Conservation (phyloP, 2,329 filamentous ascomycete species). For the Didymellaceae sp. region DNA sequence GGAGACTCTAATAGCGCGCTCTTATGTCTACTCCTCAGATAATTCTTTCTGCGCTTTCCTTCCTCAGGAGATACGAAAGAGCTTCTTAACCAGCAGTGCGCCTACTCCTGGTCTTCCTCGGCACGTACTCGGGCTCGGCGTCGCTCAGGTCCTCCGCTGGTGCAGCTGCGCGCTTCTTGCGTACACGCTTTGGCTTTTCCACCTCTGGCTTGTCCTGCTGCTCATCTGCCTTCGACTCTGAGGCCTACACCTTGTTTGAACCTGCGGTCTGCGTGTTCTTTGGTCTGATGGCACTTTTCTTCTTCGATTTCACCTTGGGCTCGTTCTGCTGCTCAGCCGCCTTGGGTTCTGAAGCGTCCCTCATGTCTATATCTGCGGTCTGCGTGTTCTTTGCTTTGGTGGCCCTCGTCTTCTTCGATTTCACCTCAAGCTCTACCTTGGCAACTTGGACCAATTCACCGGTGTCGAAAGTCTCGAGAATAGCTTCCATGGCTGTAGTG, state of each 20-base stretch:
- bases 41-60: too few species aligned
- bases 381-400: constrained; percentile 17
- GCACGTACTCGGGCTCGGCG: background rate
- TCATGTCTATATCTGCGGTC: constrained; percentile 16
- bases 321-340: too few species aligned
- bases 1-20: too few species aligned
- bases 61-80: too few species aligned
- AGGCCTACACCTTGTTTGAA: too few species aligned
- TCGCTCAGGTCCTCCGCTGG: background rate
- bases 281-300: too few species aligned
- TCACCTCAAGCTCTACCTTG: background rate
- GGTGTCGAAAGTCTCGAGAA: constrained; percentile 65
- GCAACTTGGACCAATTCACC: constrained; percentile 16
- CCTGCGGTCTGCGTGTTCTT: too few species aligned
- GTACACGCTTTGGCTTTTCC: constrained; percentile 9
- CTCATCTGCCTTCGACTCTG: too few species aligned
- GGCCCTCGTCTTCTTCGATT: constrained; percentile 21
- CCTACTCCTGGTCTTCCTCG: background rate
- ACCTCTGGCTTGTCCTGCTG: background rate
- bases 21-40: too few species aligned
- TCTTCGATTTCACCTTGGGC: too few species aligned
- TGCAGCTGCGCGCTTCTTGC: constrained; percentile 16
- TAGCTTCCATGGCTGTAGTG: constrained; percentile 71
- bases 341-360: too few species aligned
- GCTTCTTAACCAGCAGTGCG: too few species aligned